A percentile compares a stretch with the other conserved stretches of the same genome.
Conservation (phyloP, 2,329 filamentous ascomycete genomes). For the Calonectria crousiana region DNA sequence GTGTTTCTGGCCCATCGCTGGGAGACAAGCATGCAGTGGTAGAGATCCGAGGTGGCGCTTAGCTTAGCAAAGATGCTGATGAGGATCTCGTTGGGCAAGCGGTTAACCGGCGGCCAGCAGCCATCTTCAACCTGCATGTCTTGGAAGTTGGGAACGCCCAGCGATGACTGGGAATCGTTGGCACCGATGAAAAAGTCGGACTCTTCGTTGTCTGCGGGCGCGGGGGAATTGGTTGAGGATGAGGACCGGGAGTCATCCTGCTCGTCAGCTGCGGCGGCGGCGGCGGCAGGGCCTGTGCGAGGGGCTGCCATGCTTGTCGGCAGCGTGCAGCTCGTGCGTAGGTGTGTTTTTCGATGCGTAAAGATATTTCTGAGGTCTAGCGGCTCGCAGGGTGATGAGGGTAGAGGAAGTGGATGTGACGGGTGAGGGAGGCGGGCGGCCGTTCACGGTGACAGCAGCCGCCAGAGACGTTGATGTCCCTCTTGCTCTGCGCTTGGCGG, state of each 20-base stretch:
- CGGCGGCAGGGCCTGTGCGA: constrained; percentile 38
- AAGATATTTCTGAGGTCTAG: neutral
- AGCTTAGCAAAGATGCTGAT: constrained; percentile 93
- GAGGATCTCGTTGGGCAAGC: constrained; percentile 92
- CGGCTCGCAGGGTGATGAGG: constrained; percentile 6
- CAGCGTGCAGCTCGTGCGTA: constrained; percentile 15
- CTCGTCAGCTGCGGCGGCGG: constrained; percentile 47
- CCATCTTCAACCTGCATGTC: constrained; percentile 78
- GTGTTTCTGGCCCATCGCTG: constrained; percentile 93
- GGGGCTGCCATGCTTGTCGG: constrained; percentile 39
- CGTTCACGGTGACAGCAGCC: constrained; percentile 25
- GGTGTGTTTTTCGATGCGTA: neutral
- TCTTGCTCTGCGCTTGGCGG: constrained; percentile 15
- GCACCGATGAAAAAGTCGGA: constrained; percentile 91
- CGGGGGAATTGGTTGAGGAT: constrained; percentile 81
- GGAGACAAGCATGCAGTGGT: constrained; percentile 93
- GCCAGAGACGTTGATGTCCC: constrained; percentile 10
- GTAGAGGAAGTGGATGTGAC: neutral
- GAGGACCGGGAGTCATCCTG: constrained; percentile 69
- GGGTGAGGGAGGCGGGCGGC: constrained; percentile 6
- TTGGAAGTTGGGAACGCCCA: constrained; percentile 82
- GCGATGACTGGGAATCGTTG: constrained; percentile 94
- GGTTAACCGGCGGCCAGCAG: constrained; percentile 82
- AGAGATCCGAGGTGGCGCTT: constrained; percentile 79
- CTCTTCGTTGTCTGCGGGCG: constrained; percentile 85